Evolutionary conservation across 768 basidiomycete species (phyloP), one percentile per base, ranked within the genome.

Genomic region (Austroboletus festivus): DNA sequence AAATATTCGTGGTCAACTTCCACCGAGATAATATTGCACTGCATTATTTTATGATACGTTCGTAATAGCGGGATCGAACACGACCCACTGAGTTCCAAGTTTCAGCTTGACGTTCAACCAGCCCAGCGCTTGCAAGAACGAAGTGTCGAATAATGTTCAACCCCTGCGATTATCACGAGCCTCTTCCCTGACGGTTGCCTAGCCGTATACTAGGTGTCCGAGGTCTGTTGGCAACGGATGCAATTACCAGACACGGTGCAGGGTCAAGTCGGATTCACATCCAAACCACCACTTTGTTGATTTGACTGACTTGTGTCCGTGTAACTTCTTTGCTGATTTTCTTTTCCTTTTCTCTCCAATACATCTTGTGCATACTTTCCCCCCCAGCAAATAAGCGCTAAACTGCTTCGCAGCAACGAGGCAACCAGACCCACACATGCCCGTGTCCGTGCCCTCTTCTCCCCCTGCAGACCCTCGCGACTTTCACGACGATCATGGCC

Each of bases 311-410:
- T 13, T 15, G 44, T 37, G 41, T 53, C 30, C 45, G 49, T 23
- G 41, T 47, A 48, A 22, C 34, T 64, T 66, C 46, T 33, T 56
- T 60, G 28, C 28, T 42, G 41, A n/a, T 3, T 41, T 60, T 41
- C 39, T 40, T 48, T 30, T n/a, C n/a, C n/a, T 16, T 28, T 49
- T 51, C 26, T 42, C 42, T 35, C 42, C 20, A 18, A 46, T 67
- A 44, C 37, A 33, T 42, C 48, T 45, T 52, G 55, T 65, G 51
- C 58, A 58, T 52, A 56, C 34, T 53, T 51, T 22, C 22, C 41
- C 45, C n/a, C n/a, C n/a, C n/a, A n/a, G n/a, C n/a, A n/a, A n/a
- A n/a, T n/a, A n/a, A n/a, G n/a, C n/a, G n/a, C n/a, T n/a, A n/a
- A n/a, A n/a, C n/a, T n/a, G n/a, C n/a, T n/a, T n/a, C n/a, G n/a